phyloP scores from a whole-genome alignment of 208 protist genomes.

The Herpetomonas samuelpessoai region DNA sequence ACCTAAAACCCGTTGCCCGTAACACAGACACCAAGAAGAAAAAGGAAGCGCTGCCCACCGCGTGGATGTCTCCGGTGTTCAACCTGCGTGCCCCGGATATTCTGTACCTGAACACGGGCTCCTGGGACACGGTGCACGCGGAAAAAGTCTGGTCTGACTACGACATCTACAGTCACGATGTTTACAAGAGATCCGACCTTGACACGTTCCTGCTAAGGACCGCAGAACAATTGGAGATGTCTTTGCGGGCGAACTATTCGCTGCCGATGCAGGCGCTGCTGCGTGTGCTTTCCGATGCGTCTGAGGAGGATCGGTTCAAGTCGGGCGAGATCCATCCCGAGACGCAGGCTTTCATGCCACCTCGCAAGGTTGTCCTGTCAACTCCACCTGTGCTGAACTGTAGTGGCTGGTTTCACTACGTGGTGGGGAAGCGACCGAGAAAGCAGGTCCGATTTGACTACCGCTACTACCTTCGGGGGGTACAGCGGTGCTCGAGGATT shows the following conservation, averaged over 20 bases:
- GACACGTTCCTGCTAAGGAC: neutral
- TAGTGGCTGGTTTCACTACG: neutral
- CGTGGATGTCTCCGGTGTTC: neutral
- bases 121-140: neutral
- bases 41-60: neutral
- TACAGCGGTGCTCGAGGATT: neutral
- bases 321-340: neutral
- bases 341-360: neutral
- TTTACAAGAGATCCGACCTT: neutral
- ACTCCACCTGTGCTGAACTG: neutral
- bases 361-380: neutral
- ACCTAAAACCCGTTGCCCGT: no score
- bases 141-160: neutral
- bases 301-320: neutral
- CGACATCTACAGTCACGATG: neutral
- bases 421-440: no score
- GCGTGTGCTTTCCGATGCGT: neutral
- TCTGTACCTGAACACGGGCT: neutral
- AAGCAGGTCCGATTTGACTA: neutral
- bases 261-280: neutral
- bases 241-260: neutral
- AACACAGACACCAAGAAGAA: no score
- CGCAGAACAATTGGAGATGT: neutral
- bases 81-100: neutral
- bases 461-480: neutral